phyloP scores from a whole-genome alignment of 2,329 filamentous ascomycete species.

The Venturia oleaginea region DNA sequence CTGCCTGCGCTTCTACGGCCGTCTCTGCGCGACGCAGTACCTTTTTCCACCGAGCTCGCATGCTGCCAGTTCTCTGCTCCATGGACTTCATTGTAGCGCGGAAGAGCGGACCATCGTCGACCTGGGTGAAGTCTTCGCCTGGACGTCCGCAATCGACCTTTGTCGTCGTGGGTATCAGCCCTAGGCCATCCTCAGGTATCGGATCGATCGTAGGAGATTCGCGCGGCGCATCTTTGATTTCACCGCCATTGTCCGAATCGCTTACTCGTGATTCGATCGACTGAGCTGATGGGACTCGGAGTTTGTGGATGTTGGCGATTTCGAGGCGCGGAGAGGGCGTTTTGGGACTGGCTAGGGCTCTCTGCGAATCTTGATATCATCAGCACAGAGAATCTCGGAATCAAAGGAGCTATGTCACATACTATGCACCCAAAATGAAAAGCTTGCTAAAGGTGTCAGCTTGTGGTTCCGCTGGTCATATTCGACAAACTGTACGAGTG shows the following conservation, averaged over 20 bases:
- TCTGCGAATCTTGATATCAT: constrained; percentile 26
- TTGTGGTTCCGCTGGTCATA: constrained; percentile 91
- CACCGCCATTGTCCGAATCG: constrained; percentile 49
- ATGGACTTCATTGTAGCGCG: constrained; percentile 92
- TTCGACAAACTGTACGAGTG: constrained; percentile 67
- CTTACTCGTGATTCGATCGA: constrained; percentile 78
- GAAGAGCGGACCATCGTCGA: constrained; percentile 91
- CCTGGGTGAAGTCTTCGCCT: constrained; percentile 72
- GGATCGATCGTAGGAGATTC: constrained; percentile 39
- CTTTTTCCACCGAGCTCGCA: constrained; percentile 92
- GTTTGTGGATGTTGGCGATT: constrained; percentile 62
- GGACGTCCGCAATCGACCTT: constrained; percentile 75
- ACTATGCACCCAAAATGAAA: constrained; percentile 87
- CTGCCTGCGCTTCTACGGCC: constrained; percentile 66
- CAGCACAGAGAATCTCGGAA: background rate
- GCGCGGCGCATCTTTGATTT: constrained; percentile 33
- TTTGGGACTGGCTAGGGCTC: constrained; percentile 30
- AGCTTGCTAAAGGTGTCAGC: constrained; percentile 78
- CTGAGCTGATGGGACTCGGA: constrained; percentile 76
- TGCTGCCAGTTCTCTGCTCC: constrained; percentile 92
- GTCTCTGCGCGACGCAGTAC: constrained; percentile 90
- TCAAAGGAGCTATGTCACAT: constrained; percentile 35
- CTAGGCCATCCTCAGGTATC: constrained; percentile 39
- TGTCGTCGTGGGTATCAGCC: constrained; percentile 30
- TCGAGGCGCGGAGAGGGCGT: constrained; percentile 62